Evolutionary conservation across 768 basidiomycete species (phyloP).

Genomic region (Suillus weaverae): DNA sequence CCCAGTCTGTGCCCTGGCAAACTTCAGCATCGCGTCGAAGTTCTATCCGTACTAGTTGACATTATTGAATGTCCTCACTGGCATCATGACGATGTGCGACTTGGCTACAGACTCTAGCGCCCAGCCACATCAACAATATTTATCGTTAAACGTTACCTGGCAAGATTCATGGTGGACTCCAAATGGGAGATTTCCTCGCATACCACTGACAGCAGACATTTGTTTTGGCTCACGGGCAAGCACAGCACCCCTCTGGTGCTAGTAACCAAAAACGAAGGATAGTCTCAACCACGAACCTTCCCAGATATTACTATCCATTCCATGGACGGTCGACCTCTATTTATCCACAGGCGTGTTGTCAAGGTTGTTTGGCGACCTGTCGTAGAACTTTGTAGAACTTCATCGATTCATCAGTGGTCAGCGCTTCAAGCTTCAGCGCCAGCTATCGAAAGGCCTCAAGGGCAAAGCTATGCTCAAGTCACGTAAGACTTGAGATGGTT

Average conservation of each 20-base stretch:
- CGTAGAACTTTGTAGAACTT: neutral
- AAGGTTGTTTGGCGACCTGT: neutral
- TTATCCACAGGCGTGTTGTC: neutral
- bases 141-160: neutral
- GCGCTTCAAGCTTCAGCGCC: too few relatives aligned
- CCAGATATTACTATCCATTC: neutral
- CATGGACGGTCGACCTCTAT: neutral
- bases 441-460: too few relatives aligned
- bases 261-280: neutral
- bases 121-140: neutral
- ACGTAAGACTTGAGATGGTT: neutral
- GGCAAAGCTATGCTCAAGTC: too few relatives aligned
- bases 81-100: neutral
- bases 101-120: neutral
- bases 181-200: neutral
- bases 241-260: neutral
- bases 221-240: neutral
- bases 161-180: neutral
- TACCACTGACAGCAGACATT: neutral
- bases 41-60: neutral
- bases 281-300: neutral
- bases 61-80: neutral
- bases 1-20: neutral
- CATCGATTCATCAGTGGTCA: neutral
- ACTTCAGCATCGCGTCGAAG: neutral